phyloP scores from a whole-genome alignment of 2,329 filamentous ascomycete species.

The Trichoderma simmonsii region DNA sequence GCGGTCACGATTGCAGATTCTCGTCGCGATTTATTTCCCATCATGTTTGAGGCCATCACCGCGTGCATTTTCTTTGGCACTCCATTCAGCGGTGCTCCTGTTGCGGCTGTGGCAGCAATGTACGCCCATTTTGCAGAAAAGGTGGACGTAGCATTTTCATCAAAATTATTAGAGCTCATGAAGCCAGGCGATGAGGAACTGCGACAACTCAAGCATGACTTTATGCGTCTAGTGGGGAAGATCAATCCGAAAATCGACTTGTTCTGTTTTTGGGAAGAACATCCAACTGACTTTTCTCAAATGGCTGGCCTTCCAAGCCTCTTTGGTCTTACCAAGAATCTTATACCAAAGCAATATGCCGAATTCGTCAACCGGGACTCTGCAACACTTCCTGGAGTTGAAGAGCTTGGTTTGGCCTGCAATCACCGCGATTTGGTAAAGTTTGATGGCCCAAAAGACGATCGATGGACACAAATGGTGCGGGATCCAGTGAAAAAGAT shows the following conservation, averaged over 20 bases:
- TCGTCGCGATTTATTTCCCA: constrained; percentile 34
- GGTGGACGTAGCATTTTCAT: constrained; percentile 31
- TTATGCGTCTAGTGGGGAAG: constrained; percentile 36
- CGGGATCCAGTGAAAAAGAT: constrained; percentile 37
- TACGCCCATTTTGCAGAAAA: constrained; percentile 35
- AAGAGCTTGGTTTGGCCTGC: constrained; percentile 34
- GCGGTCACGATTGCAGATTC: constrained; percentile 34
- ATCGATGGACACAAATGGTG: constrained; percentile 34
- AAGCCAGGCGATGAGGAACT: constrained; percentile 38
- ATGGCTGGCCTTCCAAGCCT: constrained; percentile 34
- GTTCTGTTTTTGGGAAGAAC: constrained; percentile 40
- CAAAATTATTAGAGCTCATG: constrained; percentile 40
- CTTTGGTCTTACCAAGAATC: constrained; percentile 18
- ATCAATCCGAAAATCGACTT: constrained; percentile 36
- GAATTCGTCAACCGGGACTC: constrained; percentile 42
- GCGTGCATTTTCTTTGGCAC: constrained; percentile 42
- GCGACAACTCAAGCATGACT: constrained; percentile 38
- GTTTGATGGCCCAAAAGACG: constrained; percentile 40
- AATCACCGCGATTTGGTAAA: constrained; percentile 42
- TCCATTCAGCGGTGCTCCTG: constrained; percentile 38
- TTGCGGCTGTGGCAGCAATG: constrained; percentile 38
- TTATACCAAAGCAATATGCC: constrained; percentile 33
- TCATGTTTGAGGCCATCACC: constrained; percentile 41
- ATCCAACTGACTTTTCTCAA: constrained; percentile 37
- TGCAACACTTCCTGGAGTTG: constrained; percentile 35